Conservation (phyloP, 495 filamentous ascomycete species). For the Coniosporium apollinis region DNA sequence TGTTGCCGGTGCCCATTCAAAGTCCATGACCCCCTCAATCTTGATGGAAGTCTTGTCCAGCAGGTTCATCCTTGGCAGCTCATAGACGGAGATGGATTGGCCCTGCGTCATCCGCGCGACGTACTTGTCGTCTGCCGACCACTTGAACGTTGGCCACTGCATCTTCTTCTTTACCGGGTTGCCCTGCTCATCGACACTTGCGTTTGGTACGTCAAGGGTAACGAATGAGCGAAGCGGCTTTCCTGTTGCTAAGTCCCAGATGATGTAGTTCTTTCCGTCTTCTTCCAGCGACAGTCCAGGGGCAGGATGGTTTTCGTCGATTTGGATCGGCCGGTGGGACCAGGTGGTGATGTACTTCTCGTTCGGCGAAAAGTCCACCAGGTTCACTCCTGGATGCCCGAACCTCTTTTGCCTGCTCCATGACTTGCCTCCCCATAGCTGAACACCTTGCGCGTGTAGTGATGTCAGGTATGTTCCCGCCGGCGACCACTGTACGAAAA, state of each 20-base stretch:
- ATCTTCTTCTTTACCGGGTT: constrained; percentile 73
- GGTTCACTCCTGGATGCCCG: constrained; percentile 83
- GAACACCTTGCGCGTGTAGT: constrained; percentile 86
- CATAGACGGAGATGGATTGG: constrained; percentile 84
- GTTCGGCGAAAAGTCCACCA: constrained; percentile 85
- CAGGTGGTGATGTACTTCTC: constrained; percentile 93
- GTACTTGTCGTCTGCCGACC: constrained; percentile 94
- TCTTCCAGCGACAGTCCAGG: constrained; percentile 79
- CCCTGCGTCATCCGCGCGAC: constrained; percentile 81
- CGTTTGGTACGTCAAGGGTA: constrained; percentile 57
- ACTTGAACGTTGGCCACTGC: constrained; percentile 98
- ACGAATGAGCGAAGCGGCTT: constrained; percentile 86
- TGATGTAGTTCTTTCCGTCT: constrained; percentile 96
- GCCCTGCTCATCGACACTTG: constrained; percentile 39
- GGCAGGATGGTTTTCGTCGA: constrained; percentile 73
- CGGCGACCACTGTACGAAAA: constrained; percentile 94
- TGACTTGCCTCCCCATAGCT: constrained; percentile 81
- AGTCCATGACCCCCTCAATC: constrained; percentile 91
- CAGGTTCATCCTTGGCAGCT: constrained; percentile 79
- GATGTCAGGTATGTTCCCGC: constrained; percentile 86
- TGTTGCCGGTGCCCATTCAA: constrained; percentile 86
- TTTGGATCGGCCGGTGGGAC: constrained; percentile 80
- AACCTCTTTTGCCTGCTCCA: constrained; percentile 88
- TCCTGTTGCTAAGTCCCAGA: constrained; percentile 88
- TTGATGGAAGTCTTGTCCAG: constrained; percentile 81